Base-by-base conservation (phyloP, 441 rosid genomes). In the Hypseocharis bilobata region DNA sequence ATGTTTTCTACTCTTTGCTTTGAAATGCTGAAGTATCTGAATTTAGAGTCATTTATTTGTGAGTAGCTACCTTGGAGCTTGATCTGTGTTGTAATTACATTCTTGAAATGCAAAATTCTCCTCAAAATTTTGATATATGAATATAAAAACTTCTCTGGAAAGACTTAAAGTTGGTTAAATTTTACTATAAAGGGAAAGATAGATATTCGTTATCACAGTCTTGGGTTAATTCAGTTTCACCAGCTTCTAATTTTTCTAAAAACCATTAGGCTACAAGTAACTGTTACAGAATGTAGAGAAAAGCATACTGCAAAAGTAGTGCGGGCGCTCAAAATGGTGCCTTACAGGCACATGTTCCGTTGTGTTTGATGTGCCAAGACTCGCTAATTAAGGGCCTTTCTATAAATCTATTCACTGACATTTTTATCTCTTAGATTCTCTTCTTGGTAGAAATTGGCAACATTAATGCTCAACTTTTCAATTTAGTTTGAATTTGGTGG, bases 51-150 rank as follows among this genome's bases (percentile, higher is more conserved):
- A 54, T 54, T 29, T 54, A 16, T 54, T 49, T 25, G 28, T 11
- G 8, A 29, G 42, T 23, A 23, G 25, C 30, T 54, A 54, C 58
- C 17, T 54, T 54, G 58, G 58, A 54, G 58, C 30, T 54, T 54
- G 58, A 54, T 23, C n/a, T 23, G 17, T 23, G 17, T 23, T 54
- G 16, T 54, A 54, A 23, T 54, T 25, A 54, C 32, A 25, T 54
- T 54, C 59, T 23, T 54, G 59, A 54, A 54, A 25, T 54, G 16
- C 26, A 54, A 25, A 23, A 13, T 54, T 54, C 28, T 14, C 51
- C 22, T 10, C 27, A 13, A 13, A 0, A 54, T 23, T 25, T 25
- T 23, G 26, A 54, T 23, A 54, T 23, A 14, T 38, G 44, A 54
- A 28, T 29, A 14, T 5, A 28, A 57, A 20, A 58, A 58, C 40